Percentiles rank a stretch among this genome's conserved stretches.
These are phyloP conservation scores for Apiospora pterosperma DNA, from an alignment of 2,329 filamentous ascomycete genomes.

Conservation along the genomic window DNA sequence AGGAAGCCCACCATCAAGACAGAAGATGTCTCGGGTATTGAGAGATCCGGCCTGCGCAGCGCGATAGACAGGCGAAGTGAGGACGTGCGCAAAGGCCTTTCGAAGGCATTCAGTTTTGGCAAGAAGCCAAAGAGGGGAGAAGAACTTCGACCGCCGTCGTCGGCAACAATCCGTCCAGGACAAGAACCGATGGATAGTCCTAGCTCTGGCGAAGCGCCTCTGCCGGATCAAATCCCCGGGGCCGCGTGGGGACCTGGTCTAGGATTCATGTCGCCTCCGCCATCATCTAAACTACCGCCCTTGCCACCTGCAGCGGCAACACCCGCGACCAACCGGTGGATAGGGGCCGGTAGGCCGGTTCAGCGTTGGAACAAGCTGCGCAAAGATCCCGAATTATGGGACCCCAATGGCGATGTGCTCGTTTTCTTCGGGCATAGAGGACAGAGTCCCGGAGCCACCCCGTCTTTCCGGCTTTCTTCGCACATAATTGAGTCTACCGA, in stretches of 20 bases:
- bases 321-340: conserved; percentile 50
- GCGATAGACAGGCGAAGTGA: conserved; percentile 54
- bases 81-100: conserved; percentile 49
- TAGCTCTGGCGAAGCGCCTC: conserved; percentile 17
- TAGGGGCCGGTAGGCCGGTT: conserved; percentile 44
- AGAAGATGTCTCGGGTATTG: conserved; percentile 51
- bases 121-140: conserved; percentile 38
- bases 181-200: conserved; percentile 17
- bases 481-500: conserved; percentile 56
- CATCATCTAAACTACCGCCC: conserved; percentile 39
- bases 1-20: conserved; percentile 42
- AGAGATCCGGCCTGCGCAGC: conserved; percentile 50
- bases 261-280: conserved; percentile 34
- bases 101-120: conserved; percentile 51
- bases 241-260: conserved; percentile 18
- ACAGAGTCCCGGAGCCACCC: conserved; percentile 41
- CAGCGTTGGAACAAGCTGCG: conserved; percentile 55
- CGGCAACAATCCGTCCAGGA: conserved; percentile 33
- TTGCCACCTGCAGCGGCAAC: conserved; percentile 27
- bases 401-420: conserved; percentile 57
- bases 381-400: conserved; percentile 60
- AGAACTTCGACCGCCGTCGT: conserved; percentile 31
- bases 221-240: conserved; percentile 14
- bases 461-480: conserved; percentile 56
- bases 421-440: conserved; percentile 50